A percentile compares a stretch with the other conserved stretches of the same genome.
phyloP scores from a whole-genome alignment of 768 basidiomycete species.

The Astraeus odoratus region DNA sequence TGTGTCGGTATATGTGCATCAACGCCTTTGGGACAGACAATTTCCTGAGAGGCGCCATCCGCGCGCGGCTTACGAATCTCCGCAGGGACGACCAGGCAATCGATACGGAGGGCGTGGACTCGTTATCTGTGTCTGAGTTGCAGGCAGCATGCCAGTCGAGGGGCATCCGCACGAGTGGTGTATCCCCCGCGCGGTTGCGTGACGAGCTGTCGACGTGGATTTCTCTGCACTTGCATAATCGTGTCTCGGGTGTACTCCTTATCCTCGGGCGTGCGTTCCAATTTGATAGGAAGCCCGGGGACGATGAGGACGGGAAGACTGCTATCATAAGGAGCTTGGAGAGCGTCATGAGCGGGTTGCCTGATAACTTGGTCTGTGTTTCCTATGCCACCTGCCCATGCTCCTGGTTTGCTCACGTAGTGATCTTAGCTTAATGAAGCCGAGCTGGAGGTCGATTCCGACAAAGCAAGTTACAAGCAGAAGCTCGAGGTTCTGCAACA shows the following conservation, averaged over 20 bases:
- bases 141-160: conserved; percentile 91
- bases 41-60: conserved; percentile 89
- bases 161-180: conserved; percentile 83
- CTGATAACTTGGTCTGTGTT: conserved; percentile 80
- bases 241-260: conserved; percentile 90
- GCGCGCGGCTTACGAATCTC: conserved; percentile 72
- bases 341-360: conserved; percentile 84
- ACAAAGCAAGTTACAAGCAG: conserved; percentile 94
- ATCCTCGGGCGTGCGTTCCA: conserved; percentile 93
- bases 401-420: background rate
- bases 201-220: conserved; percentile 95
- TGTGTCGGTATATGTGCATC: conserved; percentile 96
- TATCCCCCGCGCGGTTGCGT: conserved; percentile 81
- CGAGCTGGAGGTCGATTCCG: conserved; percentile 91
- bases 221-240: conserved; percentile 78
- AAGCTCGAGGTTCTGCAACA: conserved; percentile 97
- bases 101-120: conserved; percentile 80
- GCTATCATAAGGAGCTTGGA: conserved; percentile 78
- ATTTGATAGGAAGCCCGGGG: conserved; percentile 72
- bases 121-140: conserved; percentile 85
- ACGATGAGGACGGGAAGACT: conserved; percentile 78
- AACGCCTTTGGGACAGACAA: conserved; percentile 99
- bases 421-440: conserved; percentile 82
- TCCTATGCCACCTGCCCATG: background rate
- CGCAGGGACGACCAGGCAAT: conserved; percentile 93